phyloP scores from a whole-genome alignment of 225 moss, liverwort and hornwort species.

The Polytrichum formosum region DNA sequence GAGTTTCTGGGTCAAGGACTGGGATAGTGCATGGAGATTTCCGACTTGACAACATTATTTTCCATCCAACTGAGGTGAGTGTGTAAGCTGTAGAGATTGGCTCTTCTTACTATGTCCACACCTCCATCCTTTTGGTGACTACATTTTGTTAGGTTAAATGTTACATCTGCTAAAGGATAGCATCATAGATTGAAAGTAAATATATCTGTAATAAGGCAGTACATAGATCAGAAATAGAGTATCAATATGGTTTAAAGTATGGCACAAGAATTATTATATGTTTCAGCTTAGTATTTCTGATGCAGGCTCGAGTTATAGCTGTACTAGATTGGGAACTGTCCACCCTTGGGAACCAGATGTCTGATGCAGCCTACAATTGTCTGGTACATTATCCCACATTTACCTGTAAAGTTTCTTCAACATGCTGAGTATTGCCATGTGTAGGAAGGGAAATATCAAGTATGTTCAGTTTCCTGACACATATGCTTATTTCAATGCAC shows the following conservation, averaged over 20 bases:
- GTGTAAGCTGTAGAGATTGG: not conserved
- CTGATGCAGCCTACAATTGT: conserved; percentile 87
- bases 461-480: too few relatives aligned
- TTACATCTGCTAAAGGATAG: too few relatives aligned
- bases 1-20: conserved; percentile 44
- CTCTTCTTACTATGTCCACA: conserved; percentile 7
- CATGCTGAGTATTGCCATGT: too few relatives aligned
- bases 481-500: too few relatives aligned
- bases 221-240: not conserved
- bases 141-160: too few relatives aligned
- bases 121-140: too few relatives aligned
- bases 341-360: conserved; percentile 98
- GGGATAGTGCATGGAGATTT: conserved; percentile 97
- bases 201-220: not conserved
- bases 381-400: conserved; percentile 38
- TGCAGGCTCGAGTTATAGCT: conserved; percentile 84
- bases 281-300: not conserved
- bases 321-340: conserved; percentile 97
- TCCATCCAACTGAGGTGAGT: conserved; percentile 79
- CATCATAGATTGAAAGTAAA: too few relatives aligned
- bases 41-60: conserved; percentile 86
- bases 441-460: too few relatives aligned
- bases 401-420: too few relatives aligned
- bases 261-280: not conserved
- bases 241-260: too few relatives aligned